Conservation (phyloP, 2,329 filamentous ascomycete genomes). For the Stagonosporopsis tanaceti region DNA sequence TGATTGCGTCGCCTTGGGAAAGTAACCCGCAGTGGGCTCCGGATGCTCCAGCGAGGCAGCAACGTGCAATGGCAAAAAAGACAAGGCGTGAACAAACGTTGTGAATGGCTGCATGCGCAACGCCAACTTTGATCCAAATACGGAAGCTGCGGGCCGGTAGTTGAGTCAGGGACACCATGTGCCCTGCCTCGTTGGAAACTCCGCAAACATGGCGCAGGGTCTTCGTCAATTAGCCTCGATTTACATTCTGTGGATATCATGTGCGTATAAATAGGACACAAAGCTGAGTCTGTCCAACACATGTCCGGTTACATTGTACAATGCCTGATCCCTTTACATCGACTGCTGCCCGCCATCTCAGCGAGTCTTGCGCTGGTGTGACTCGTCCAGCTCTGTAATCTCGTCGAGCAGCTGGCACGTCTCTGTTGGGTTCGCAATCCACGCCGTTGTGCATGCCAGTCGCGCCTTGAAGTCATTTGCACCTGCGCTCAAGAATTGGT, state of each 20-base stretch:
- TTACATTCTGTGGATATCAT: constrained; percentile 15
- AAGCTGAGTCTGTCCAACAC: constrained; percentile 16
- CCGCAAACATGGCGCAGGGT: constrained; percentile 18
- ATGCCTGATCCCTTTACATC: not conserved
- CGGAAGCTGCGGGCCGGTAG: constrained; percentile 24
- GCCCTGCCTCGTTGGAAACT: constrained; percentile 16
- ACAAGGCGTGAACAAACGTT: constrained; percentile 16
- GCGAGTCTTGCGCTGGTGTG: constrained; percentile 50
- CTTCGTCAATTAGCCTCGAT: constrained; percentile 5
- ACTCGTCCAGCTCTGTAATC: constrained; percentile 60
- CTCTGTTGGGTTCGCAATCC: constrained; percentile 93
- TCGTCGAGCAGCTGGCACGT: constrained; percentile 91
- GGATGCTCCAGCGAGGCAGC: not conserved
- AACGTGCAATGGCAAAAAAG: constrained; percentile 1
- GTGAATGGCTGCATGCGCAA: constrained; percentile 12
- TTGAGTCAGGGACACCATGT: constrained; percentile 23
- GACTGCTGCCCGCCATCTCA: constrained; percentile 11
- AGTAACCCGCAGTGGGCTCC: constrained; percentile 2
- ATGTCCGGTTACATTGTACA: not conserved
- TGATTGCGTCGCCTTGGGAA: constrained; percentile 9
- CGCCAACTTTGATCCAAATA: constrained; percentile 14
- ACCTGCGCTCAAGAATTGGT: constrained; percentile 89
- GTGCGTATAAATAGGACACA: constrained; percentile 16
- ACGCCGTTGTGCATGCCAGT: constrained; percentile 90
- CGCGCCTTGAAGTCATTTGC: constrained; percentile 98